These are phyloP conservation scores for Wallacemonas rigidus DNA, from an alignment of 208 protist species.

Conservation along the genomic window DNA sequence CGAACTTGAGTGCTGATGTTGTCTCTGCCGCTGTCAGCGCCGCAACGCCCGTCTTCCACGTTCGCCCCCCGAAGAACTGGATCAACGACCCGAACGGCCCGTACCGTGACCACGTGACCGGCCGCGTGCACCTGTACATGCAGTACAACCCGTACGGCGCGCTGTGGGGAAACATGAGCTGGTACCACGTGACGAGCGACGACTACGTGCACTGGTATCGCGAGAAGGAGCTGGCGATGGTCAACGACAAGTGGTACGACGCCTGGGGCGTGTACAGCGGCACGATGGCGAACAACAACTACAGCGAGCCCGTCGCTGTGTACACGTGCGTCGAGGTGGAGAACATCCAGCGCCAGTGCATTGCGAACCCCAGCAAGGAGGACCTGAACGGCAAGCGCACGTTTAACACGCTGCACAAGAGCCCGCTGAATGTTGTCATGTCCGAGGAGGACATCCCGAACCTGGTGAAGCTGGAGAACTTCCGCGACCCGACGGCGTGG, in stretches of 20 bases:
- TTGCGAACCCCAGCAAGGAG: conserved; percentile 26
- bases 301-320: conserved; percentile 37
- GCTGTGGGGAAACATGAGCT: conserved; percentile 56
- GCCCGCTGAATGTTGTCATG: conserved; percentile 36
- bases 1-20: not conserved
- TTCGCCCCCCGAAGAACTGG: conserved; percentile 50
- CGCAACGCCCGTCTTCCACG: conserved; percentile 44
- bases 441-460: conserved; percentile 39
- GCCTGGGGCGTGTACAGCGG: conserved; percentile 46
- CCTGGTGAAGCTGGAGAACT: conserved; percentile 36
- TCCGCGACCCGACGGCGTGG: conserved; percentile 60
- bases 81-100: conserved; percentile 71
- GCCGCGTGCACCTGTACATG: conserved; percentile 59
- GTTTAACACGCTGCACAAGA: conserved; percentile 42
- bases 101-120: conserved; percentile 60
- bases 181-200: conserved; percentile 62
- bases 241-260: conserved; percentile 52
- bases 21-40: not conserved
- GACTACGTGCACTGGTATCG: conserved; percentile 65
- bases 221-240: conserved; percentile 28
- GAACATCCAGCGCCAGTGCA: conserved; percentile 58
- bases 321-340: conserved; percentile 53
- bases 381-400: conserved; percentile 36
- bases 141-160: conserved; percentile 68
- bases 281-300: conserved; percentile 49